Evolutionary conservation across 257 asterid species (phyloP).

Genomic region (Solanum appendiculatum): DNA sequence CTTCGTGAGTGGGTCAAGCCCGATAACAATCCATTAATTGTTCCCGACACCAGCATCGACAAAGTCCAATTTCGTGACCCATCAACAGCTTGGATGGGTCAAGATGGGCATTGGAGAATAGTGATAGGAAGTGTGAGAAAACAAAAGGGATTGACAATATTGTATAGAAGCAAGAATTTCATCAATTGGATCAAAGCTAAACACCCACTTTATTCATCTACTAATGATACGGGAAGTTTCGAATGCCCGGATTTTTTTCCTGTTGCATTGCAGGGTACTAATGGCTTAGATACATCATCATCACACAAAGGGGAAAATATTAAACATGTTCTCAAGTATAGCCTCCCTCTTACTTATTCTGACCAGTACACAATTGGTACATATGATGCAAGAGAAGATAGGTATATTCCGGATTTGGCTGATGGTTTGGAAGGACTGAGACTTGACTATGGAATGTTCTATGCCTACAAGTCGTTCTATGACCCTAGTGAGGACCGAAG

Average conservation of each 20-base stretch:
- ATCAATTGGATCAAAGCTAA: conserved; percentile 36
- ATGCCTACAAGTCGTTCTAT: conserved; percentile 73
- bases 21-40: conserved; percentile 44
- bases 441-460: conserved; percentile 65
- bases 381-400: conserved; percentile 24
- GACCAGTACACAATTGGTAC: conserved; percentile 62
- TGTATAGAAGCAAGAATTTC: conserved; percentile 54
- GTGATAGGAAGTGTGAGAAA: conserved; percentile 33
- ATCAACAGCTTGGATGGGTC: conserved; percentile 66
- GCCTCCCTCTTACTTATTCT: conserved; percentile 41
- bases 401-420: conserved; percentile 36
- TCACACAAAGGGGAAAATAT: conserved; percentile 22
- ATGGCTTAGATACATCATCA: conserved; percentile 36
- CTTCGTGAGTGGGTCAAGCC: conserved; percentile 64
- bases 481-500: conserved; percentile 48
- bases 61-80: conserved; percentile 56
- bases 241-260: conserved; percentile 81
- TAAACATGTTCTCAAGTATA: conserved; percentile 57
- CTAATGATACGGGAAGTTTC: conserved; percentile 44
- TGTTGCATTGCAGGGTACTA: conserved; percentile 6
- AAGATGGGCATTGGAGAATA: conserved; percentile 49
- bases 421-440: conserved; percentile 50
- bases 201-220: conserved; percentile 35
- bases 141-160: conserved; percentile 31
- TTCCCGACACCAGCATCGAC: conserved; percentile 24